Evolutionary conservation across 768 basidiomycete species (phyloP), one percentile per base, ranked within the genome.

Genomic region (Boletus sp.): DNA sequence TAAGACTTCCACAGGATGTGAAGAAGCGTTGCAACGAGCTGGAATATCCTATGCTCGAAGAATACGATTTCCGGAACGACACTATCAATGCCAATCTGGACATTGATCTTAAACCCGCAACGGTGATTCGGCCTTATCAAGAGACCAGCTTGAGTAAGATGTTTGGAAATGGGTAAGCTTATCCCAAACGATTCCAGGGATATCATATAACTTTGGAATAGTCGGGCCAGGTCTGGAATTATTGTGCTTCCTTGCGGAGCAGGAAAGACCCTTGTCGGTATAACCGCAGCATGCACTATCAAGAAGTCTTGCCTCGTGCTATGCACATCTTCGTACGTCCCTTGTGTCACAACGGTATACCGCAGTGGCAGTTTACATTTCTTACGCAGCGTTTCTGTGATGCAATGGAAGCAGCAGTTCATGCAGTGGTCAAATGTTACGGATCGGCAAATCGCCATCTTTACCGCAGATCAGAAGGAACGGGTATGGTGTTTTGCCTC

Each of bases 401-500:
- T 97, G 86, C 97, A 99, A 78, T 99, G 97, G 97, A 92, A 90
- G 69, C 90, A 92, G 66, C 94, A 98, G 69, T 99, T 99, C 76
- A 87, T 98, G 80, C 91, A 91, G 65, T 99, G 97, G 93, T 97
- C 95, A 1, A 99, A 98, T 69, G 89, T 99, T 62, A 93, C 94
- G 2, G 95, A 98, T 73, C 82, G 87, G 51, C 94, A 98, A 71
- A 97, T 98, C 52, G 95, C 94, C 17, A 90, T 98, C 14, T 99
- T 99, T 67, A 99, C 97, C 1, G 93, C 96, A 10, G 93, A 95
- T 69, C 94, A 92, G 75, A 98, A 98, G 73, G 95, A 99, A 73
- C 94, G 94, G 82, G 95, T 91, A 64, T 48, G 75, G 53, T 37
- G 30, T 35, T 33, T 10, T 24, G 32, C 8, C 30, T 9, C 9